A percentile compares a stretch with the other conserved stretches of the same genome.
These are phyloP conservation scores for Melastoma malabathricum DNA, from an alignment of 345 rosid genomes.

Conservation along the genomic window DNA sequence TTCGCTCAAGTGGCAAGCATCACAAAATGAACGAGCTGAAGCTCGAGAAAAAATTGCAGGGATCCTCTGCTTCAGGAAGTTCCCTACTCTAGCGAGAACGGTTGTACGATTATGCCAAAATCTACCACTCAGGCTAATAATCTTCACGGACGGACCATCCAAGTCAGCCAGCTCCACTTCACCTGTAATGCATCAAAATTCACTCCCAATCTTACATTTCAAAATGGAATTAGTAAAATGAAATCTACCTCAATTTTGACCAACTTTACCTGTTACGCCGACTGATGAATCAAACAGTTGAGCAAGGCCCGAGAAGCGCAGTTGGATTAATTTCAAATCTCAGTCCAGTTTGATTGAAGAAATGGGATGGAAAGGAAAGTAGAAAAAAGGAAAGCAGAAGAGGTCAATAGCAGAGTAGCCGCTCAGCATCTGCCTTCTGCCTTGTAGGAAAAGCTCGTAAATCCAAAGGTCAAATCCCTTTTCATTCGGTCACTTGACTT, in stretches of 20 bases:
- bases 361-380: background rate
- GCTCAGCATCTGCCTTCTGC: too few relatives aligned
- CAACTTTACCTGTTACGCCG: conserved; percentile 68
- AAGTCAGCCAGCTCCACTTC: conserved; percentile 65
- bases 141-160: conserved; percentile 89
- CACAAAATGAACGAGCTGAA: background rate
- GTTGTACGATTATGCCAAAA: conserved; percentile 83
- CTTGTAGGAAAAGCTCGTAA: too few relatives aligned
- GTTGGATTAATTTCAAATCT: background rate
- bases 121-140: conserved; percentile 67
- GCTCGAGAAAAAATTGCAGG: conserved; percentile 29
- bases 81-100: conserved; percentile 70
- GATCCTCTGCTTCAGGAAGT: conserved; percentile 83
- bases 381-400: background rate
- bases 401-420: background rate
- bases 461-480: too few relatives aligned
- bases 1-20: background rate
- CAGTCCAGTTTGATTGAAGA: background rate
- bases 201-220: background rate
- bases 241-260: background rate
- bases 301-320: conserved; percentile 32
- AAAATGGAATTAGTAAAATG: background rate
- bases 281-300: conserved; percentile 67
- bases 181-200: conserved; percentile 15
- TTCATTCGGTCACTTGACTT: too few relatives aligned